Evolutionary conservation across 1,284 basidiomycete genomes (phyloP), one percentile per base, ranked within the genome.

Genomic region (Lignosus rhinocerotis): DNA sequence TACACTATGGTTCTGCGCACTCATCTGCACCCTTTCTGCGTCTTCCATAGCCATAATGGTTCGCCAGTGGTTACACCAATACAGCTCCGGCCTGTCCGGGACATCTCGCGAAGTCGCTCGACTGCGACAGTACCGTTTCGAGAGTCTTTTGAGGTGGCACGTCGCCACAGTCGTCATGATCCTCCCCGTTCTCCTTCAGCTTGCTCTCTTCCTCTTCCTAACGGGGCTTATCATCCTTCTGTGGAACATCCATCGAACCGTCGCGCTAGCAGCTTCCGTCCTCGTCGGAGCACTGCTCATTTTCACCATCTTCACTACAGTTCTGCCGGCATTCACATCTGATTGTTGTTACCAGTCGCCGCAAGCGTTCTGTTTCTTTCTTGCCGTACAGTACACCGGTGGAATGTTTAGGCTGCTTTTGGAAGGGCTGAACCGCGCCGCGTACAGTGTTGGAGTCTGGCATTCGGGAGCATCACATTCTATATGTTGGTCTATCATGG

Each of bases 341-440:
- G 42, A 59, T 36, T 59, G 58, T 36, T 51, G 30, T 32, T 59
- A 59, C 43, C 54, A 59, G 41, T 59, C 58, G 10, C 52, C 48
- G 11, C 55, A 51, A 12, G 55, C 55, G 9, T 19, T 51, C 21
- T 38, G 54, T 8, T n/a, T 51, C 34, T 25, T 52, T 43, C 42
- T 51, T 32, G 19, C 19, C 16, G 16, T 56, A 5, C 49, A 56
- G 33, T 33, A 33, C 46, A 30, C 9, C 30, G 21, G 21, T 12
- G 43, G 19, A 21, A 1, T 25, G 19, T 10, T 17, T 3, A 21
- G 43, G 21, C 43, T 25, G 6, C 6, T 44, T 17, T 21, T 44
- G 19, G 43, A 25, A 9, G 8, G 17, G 19, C 6, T 44, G 19
- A 21, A 30, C 14, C 43, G 43, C 2, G 21, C 14, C 8, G 21